These are phyloP conservation scores for Sphaerobolus stellatus DNA, from an alignment of 1,284 basidiomycete genomes.

Conservation along the genomic window DNA sequence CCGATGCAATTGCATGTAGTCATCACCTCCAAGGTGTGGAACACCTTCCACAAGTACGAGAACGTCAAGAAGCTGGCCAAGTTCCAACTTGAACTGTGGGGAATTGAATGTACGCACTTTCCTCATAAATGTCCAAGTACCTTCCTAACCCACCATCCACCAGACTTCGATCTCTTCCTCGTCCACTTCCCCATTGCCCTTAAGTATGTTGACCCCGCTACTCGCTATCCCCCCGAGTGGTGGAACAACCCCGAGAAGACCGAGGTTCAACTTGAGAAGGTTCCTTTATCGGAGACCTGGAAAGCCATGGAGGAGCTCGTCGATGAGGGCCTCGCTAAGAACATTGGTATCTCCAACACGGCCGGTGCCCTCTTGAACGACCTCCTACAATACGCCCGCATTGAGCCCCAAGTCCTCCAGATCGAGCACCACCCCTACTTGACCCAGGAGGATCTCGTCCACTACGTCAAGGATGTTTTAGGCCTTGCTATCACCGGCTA, in stretches of 20 bases:
- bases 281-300: conserved; percentile 76
- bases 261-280: conserved; percentile 56
- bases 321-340: conserved; percentile 65
- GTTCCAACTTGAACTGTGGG: conserved; percentile 73
- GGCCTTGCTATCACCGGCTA: conserved; percentile 76
- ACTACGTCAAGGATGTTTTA: conserved; percentile 52
- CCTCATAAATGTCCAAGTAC: conserved; percentile 2
- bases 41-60: conserved; percentile 73
- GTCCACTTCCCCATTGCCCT: conserved; percentile 81
- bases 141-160: not conserved
- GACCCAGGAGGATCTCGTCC: conserved; percentile 63
- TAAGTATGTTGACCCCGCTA: conserved; percentile 71
- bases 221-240: conserved; percentile 81
- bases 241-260: conserved; percentile 54
- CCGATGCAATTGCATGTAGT: conserved; percentile 34
- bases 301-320: conserved; percentile 71
- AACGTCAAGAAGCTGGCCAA: conserved; percentile 56
- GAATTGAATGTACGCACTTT: conserved; percentile 52
- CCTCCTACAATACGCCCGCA: conserved; percentile 68
- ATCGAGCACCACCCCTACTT: conserved; percentile 79
- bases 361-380: conserved; percentile 64
- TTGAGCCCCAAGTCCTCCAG: conserved; percentile 70
- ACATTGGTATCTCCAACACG: conserved; percentile 77
- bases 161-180: conserved; percentile 69
- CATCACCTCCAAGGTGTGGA: conserved; percentile 81